Evolutionary conservation across 2,329 filamentous ascomycete species (phyloP), one percentile per base, ranked within the genome.

Genomic region (Neobulgaria alba): DNA sequence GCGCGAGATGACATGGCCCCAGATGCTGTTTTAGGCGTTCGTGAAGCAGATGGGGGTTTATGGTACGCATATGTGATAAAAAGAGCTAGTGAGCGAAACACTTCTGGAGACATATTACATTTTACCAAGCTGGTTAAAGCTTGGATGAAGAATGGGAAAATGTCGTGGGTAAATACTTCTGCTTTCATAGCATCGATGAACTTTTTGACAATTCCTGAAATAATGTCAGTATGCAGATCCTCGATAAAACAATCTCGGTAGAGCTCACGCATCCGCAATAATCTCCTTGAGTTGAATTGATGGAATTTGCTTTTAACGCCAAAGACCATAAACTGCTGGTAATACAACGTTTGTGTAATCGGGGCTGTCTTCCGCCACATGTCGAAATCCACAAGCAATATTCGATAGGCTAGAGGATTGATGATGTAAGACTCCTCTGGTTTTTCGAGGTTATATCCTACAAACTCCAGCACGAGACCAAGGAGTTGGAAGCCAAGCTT

Each of bases 11-110:
- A 54, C n/a, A 66, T 64, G 1, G 68, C 71, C 18, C 58, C 63
- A 1, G 66, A 63, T 31, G 67, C 57, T 10, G 62, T 65, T 47
- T 66, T 73, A 0, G 75, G 71, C 2, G 72, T 76, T 34, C 76
- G 68, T 8, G 72, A 61, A 16, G 67, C 52, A 2, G 72, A 72
- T 10, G 59, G 61, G 0, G 72, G 65, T 1, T 70, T 65, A 57
- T 95, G 88, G 47, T 95, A 77, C 4, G 87, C 82, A 60, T 92
- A 98, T 0, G 90, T 95, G 49, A 98, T 84, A 57, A 94, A 96
- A 16, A 96, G 72, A 2, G 92, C 86, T 32, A 98, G 67, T 2
- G 87, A 86, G 26, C 90, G 79, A 57, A 95, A 80, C 18, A 90
- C 80, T 59, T 95, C 87, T 12, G 85, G 81, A 38, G 83, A 89